Base-by-base conservation (phyloP, 1,139 yeast species). In the Zygosaccharomyces sapae region DNA sequence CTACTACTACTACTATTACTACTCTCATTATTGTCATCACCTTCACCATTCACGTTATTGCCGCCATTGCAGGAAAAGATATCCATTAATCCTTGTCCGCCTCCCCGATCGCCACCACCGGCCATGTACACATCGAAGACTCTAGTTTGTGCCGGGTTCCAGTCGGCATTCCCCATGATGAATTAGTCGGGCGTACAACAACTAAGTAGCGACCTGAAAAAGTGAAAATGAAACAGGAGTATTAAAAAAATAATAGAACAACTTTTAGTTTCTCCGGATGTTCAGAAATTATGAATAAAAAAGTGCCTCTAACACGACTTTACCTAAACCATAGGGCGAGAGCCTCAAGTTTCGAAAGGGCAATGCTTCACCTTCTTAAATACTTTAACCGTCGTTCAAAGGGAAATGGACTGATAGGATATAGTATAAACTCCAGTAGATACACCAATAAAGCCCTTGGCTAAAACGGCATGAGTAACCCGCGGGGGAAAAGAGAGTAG, bases 91-190 rank as follows among this genome's bases (percentile, higher is more conserved):
- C 29, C 29, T 36, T 54, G 55, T 9, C 53, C 41, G 12, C 51
- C 52, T 24, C 54, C 52, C 27, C 54, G 53, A 8, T 53, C 48
- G 2, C 53, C 35, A 4, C 57, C 57, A 24, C 50, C 52, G 20
- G 53, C 52, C 45, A 52, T 48, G 47, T 53, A 61, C 2, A 62
- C 62, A 46, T 62, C 66, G 43, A 59, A 62, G 5, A 61, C 59
- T 24, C 59, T 53, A 8, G 58, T 33, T 24, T 38, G 38, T 41
- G 51, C 48, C 8, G 51, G 54, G 36, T 51, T 46, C 54, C 54
- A 49, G 29, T 37, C 40, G 40, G 40, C 40, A 37, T 37, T 37
- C 40, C 40, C 40, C 40, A 37, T 37, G 40, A 10, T 25, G 40
- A 6, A 37, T 27, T 27, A 27, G 31, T 12, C 31, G 31, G 31